A percentile compares a stretch with the other conserved stretches of the same genome.
These are phyloP conservation scores for Amanita molliuscula DNA, from an alignment of 768 basidiomycete genomes.

Conservation along the genomic window DNA sequence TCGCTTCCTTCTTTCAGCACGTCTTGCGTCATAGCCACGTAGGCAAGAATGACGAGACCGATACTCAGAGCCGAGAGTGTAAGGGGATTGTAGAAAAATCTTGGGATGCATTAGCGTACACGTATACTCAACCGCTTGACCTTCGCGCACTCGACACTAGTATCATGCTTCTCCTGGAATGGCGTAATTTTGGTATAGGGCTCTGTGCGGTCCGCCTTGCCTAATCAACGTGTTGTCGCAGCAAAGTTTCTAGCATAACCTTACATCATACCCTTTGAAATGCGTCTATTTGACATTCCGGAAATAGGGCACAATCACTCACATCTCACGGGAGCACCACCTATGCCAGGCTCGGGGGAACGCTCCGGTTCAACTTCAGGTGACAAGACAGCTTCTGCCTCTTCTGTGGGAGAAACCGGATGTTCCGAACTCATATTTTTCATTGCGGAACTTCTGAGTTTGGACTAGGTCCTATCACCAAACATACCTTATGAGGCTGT, in stretches of 20 bases:
- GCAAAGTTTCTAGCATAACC: conserved; percentile 23
- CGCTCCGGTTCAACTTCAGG: conserved; percentile 39
- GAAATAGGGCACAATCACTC: conserved; percentile 24
- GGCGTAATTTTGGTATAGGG: conserved; percentile 75
- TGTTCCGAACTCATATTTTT: conserved; percentile 25
- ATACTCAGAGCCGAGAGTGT: conserved; percentile 65
- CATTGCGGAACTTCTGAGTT: conserved; percentile 9
- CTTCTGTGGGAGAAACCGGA: conserved; percentile 44
- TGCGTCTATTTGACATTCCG: conserved; percentile 9
- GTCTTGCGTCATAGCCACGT: conserved; percentile 76
- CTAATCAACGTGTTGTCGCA: conserved; percentile 11
- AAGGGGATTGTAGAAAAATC: conserved; percentile 81
- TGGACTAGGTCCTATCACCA: neutral
- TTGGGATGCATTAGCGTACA: conserved; percentile 16
- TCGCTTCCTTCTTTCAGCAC: conserved; percentile 78
- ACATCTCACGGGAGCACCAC: conserved; percentile 77
- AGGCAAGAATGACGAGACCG: conserved; percentile 61
- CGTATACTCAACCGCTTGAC: neutral
- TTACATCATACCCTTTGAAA: conserved; percentile 72
- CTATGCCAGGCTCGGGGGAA: conserved; percentile 54
- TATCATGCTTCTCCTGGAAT: conserved; percentile 77
- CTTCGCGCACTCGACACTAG: conserved; percentile 63
- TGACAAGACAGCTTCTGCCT: conserved; percentile 47
- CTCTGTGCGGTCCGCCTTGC: conserved; percentile 75
- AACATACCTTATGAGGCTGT: neutral